Base-by-base conservation (phyloP, 345 rosid genomes). In the Murraya koenigii region DNA sequence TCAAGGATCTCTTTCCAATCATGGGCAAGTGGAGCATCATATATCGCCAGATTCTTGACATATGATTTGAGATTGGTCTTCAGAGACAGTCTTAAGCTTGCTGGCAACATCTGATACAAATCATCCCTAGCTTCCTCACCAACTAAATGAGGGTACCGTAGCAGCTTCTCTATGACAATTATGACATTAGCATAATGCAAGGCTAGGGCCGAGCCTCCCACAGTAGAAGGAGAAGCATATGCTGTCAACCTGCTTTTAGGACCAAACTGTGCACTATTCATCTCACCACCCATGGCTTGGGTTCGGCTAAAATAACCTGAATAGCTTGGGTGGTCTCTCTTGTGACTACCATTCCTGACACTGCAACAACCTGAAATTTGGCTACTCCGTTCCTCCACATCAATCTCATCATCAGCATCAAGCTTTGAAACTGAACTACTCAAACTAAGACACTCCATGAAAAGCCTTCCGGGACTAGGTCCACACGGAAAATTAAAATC, bases 111-210 rank as follows among this genome's bases (percentile, higher is more conserved):
- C 84, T 93, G 96, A 82, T 95, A 94, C 81, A 96, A 86, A 88
- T 96, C 97, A 32, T 90, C 97, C 82, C 99, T 87, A 14, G 99
- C 97, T 82, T 94, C 98, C 78, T 94, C 98, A 0, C 98, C 99
- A 19, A 96, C 97, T 70, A 94, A 84, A 85, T 92, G 99, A 77
- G 99, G 99, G 72, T 94, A 91, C 20, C 84, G 90, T 3, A 96
- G 89, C 74, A 96, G 87, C 89, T 96, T 94, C 87, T 96, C 98
- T 23, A 96, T 85, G 22, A 96, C 91, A 62, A 96, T 92, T 77
- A 96, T 87, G 13, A 94, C 90, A 77, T 94, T 96, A 0, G 99
- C 98, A 77, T 96, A 94, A 77, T 91, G 98, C 80, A 96, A 79
- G 65, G 98, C 91, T 52, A 96, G 83, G 55, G 98, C 97, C 61